These are phyloP conservation scores for Pseudogymnoascus sp. DNA, from an alignment of 2,329 filamentous ascomycete genomes.

Conservation along the genomic window DNA sequence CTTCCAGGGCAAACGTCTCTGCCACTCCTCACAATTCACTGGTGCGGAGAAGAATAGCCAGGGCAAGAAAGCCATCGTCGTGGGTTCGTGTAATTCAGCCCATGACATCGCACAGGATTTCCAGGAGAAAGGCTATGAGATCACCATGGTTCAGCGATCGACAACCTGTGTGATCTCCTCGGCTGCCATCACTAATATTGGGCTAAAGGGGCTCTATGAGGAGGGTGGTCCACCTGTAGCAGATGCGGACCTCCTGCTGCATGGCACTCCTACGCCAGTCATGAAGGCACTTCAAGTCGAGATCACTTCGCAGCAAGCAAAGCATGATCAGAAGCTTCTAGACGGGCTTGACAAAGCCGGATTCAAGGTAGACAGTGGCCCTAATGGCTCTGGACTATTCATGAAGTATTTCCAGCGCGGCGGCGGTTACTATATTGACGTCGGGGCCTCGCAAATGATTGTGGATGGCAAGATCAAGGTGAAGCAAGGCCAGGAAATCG, in stretches of 20 bases:
- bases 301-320: conserved; percentile 31
- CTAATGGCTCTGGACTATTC: conserved; percentile 44
- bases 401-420: conserved; percentile 53
- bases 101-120: conserved; percentile 64
- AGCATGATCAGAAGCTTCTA: conserved; percentile 32
- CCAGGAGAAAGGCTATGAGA: conserved; percentile 54
- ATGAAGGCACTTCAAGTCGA: conserved; percentile 50
- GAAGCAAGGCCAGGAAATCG: conserved; percentile 39
- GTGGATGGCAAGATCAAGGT: conserved; percentile 45
- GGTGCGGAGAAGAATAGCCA: conserved; percentile 40
- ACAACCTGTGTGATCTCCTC: conserved; percentile 56
- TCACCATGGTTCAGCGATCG: conserved; percentile 63
- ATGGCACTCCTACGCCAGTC: conserved; percentile 49
- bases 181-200: conserved; percentile 34
- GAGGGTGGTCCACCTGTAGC: conserved; percentile 47
- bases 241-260: conserved; percentile 55
- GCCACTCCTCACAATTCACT: conserved; percentile 53
- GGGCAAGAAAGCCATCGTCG: conserved; percentile 53
- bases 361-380: conserved; percentile 49
- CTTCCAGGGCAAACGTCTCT: conserved; percentile 50
- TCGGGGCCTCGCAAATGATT: conserved; percentile 44
- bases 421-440: conserved; percentile 51
- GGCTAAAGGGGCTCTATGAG: conserved; percentile 34
- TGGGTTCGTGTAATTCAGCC: conserved; percentile 60
- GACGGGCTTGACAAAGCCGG: conserved; percentile 45